Evolutionary conservation across 148 eudicot genomes (phyloP).

Genomic region (Spergularia marina): DNA sequence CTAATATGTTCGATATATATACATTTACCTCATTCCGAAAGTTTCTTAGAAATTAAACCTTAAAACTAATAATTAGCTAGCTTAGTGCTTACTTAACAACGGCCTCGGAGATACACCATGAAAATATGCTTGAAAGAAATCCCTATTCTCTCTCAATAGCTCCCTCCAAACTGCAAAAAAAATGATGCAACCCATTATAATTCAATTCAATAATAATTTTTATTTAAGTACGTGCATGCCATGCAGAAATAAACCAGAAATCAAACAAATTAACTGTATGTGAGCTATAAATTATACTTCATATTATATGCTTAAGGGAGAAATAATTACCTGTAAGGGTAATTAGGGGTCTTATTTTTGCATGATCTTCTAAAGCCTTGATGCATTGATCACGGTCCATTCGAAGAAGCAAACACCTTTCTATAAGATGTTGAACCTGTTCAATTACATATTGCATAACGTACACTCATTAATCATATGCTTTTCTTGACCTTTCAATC

Average conservation of each 20-base stretch:
- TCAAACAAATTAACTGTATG: not conserved
- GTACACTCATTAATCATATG: no score
- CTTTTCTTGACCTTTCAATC: no score
- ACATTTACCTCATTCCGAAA: no score
- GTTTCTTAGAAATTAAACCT: no score
- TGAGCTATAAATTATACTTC: no score
- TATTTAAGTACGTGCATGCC: constrained; percentile 24
- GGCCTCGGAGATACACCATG: constrained; percentile 40
- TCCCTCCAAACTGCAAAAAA: constrained; percentile 63
- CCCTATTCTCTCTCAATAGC: constrained; percentile 58
- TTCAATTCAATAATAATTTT: no score
- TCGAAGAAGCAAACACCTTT: constrained; percentile 64
- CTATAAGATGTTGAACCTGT: constrained; percentile 83
- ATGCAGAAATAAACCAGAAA: constrained; percentile 3
- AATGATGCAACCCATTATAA: not conserved
- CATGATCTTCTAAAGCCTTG: constrained; percentile 63
- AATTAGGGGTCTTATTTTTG: constrained; percentile 53
- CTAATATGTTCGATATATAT: no score
- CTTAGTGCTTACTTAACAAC: constrained; percentile 37
- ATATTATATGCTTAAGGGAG: no score
- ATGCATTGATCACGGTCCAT: constrained; percentile 71
- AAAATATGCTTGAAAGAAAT: constrained; percentile 58
- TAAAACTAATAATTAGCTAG: not conserved
- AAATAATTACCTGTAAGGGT: constrained; percentile 51
- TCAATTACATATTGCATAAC: not conserved